phyloP scores from a whole-genome alignment of 2,329 filamentous ascomycete species.

The Fusarium tupiense region DNA sequence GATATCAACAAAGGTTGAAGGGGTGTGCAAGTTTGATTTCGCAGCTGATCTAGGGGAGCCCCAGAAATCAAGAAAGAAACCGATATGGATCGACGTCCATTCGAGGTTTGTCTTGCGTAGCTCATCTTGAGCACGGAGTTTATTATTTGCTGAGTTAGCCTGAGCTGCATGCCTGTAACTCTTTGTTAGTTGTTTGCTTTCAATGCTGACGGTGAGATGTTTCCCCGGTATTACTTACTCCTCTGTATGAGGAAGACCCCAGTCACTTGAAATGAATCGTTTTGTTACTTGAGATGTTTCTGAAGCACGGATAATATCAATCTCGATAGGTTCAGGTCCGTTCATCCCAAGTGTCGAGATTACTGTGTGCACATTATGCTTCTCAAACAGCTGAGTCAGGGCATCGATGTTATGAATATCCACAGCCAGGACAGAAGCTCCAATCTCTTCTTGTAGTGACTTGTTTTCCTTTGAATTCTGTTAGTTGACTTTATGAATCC shows the following conservation, averaged over 20 bases:
- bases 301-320: neutral
- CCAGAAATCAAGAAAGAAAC: slow-evolving; percentile 18
- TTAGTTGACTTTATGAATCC: accelerated
- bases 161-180: neutral
- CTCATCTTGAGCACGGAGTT: slow-evolving; percentile 4
- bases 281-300: neutral
- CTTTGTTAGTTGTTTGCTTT: neutral
- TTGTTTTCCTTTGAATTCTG: neutral
- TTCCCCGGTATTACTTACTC: neutral
- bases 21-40: neutral
- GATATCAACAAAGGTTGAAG: neutral
- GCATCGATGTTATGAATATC: neutral
- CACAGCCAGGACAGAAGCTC: neutral
- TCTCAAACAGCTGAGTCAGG: slow-evolving; percentile 1
- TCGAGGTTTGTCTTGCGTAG: slow-evolving; percentile 6
- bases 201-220: too few relatives aligned
- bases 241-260: neutral
- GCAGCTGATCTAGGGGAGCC: neutral
- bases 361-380: neutral
- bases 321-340: neutral
- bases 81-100: neutral
- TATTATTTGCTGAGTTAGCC: slow-evolving; percentile 5
- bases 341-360: slow-evolving; percentile 9
- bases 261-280: slow-evolving; percentile 3
- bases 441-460: neutral